Percentiles rank a stretch among this genome's conserved stretches.
These are phyloP conservation scores for Penstemon barbatus DNA, from an alignment of 257 asterid genomes.

Conservation along the genomic window DNA sequence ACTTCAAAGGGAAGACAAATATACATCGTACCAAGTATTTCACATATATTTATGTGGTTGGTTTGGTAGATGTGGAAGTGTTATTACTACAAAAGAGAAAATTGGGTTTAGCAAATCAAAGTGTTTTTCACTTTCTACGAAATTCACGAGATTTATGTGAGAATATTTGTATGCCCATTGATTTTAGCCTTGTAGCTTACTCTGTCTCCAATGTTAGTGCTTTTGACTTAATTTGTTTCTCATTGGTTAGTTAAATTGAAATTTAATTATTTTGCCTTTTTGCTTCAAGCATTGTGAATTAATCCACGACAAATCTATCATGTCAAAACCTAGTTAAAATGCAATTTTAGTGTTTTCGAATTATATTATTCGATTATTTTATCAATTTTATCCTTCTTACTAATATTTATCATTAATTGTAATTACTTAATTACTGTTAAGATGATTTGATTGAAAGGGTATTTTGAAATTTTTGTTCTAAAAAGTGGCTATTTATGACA, in stretches of 20 bases:
- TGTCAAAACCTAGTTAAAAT: too few species aligned
- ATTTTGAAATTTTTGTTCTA: too few species aligned
- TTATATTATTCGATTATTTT: too few species aligned
- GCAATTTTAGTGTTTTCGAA: too few species aligned
- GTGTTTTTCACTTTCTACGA: slow-evolving; percentile 28
- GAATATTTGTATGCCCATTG: slow-evolving; percentile 49
- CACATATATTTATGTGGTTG: background rate
- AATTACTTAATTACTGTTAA: too few species aligned
- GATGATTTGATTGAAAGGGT: too few species aligned
- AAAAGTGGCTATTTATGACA: too few species aligned
- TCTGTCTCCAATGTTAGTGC: slow-evolving; percentile 32
- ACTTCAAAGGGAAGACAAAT: slow-evolving; percentile 38
- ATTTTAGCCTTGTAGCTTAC: slow-evolving; percentile 38
- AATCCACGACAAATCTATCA: background rate
- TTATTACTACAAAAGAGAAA: slow-evolving; percentile 27
- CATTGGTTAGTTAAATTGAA: slow-evolving; percentile 19
- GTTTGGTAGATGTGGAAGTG: slow-evolving; percentile 12
- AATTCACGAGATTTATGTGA: slow-evolving; percentile 31
- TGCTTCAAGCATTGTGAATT: slow-evolving; percentile 4
- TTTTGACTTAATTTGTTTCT: slow-evolving; percentile 24
- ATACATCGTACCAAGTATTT: slow-evolving; percentile 1
- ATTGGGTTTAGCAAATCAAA: slow-evolving; percentile 34
- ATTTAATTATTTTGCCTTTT: background rate
- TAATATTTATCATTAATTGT: too few species aligned
- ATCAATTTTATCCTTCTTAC: too few species aligned